phyloP scores from a whole-genome alignment of 352 stramenopile species.

The Globisporangium parvum region DNA sequence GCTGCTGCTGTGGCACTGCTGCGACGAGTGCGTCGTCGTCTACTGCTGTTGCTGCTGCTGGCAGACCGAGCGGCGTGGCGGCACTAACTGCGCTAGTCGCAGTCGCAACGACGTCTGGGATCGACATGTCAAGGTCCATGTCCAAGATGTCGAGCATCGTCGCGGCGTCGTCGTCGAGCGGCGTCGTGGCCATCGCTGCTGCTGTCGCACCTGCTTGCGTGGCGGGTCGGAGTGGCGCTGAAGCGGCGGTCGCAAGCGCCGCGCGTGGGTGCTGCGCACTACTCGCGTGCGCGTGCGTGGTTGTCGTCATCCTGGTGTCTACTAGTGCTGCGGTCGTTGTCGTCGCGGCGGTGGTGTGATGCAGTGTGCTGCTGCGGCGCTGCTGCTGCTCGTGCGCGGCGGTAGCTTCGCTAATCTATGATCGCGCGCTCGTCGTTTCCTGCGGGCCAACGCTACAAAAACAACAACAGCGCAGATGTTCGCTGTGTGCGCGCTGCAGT shows the following conservation, averaged over 20 bases:
- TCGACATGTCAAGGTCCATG: slow-evolving; percentile 11
- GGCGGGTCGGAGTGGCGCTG: no score
- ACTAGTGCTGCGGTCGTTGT: not conserved
- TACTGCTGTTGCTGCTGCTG: not conserved
- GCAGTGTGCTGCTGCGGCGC: not conserved
- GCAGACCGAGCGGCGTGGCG: no score
- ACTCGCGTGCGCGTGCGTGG: not conserved
- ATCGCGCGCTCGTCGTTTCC: slow-evolving; percentile 13
- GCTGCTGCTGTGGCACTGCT: not conserved
- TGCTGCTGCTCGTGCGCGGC: slow-evolving; percentile 3
- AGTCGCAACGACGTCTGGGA: slow-evolving; percentile 4
- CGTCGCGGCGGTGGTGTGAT: not conserved
- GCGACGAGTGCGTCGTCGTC: not conserved
- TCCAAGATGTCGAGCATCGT: slow-evolving; percentile 14
- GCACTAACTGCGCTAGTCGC: not conserved
- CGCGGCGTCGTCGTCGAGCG: slow-evolving; percentile 8
- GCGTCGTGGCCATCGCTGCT: slow-evolving; percentile 7
- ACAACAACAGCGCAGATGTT: not conserved
- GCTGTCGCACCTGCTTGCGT: not conserved
- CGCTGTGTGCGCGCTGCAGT: not conserved
- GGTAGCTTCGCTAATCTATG: slow-evolving; percentile 20
- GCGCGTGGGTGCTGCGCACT: not conserved
- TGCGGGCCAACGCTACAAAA: slow-evolving; percentile 10
- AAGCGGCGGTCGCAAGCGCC: no score
- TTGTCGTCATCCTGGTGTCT: no score